Percentiles rank a stretch among this genome's conserved stretches.
These are phyloP conservation scores for Nemania sp. DNA, from an alignment of 2,329 filamentous ascomycete species.

Conservation along the genomic window DNA sequence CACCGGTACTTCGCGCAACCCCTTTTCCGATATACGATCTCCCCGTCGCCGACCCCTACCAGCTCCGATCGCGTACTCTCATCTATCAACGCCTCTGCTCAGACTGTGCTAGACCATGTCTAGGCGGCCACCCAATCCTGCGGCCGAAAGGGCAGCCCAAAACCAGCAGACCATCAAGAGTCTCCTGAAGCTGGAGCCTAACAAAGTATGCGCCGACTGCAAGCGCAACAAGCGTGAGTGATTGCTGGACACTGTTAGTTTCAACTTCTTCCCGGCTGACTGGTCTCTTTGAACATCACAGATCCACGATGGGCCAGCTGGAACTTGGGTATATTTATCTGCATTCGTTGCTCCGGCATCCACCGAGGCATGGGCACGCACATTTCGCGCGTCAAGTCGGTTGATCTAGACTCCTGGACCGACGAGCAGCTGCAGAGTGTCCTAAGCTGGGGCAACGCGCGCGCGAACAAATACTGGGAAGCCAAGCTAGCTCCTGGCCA, in stretches of 20 bases:
- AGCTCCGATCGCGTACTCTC: not conserved
- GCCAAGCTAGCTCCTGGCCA: conserved; percentile 89
- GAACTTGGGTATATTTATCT: conserved; percentile 97
- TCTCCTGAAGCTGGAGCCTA: conserved; percentile 88
- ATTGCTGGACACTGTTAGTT: too few species aligned
- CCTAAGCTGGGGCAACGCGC: conserved; percentile 90
- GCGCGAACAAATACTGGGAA: conserved; percentile 99
- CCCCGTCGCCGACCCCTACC: not conserved
- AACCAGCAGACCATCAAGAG: conserved; percentile 94
- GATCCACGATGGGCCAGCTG: conserved; percentile 99
- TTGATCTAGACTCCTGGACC: conserved; percentile 97
- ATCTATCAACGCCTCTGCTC: not conserved
- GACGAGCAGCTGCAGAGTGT: conserved; percentile 96
- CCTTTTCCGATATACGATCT: not conserved
- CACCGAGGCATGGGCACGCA: conserved; percentile 99
- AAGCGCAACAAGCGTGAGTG: conserved; percentile 94
- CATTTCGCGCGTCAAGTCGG: conserved; percentile 96
- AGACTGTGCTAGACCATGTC: conserved; percentile 62
- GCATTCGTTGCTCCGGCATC: conserved; percentile 97
- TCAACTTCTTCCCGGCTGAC: not conserved
- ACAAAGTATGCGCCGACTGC: conserved; percentile 98
- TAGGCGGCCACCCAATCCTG: conserved; percentile 74
- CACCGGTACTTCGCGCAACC: conserved; percentile 5
- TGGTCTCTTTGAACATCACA: conserved; percentile 41
- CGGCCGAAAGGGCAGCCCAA: conserved; percentile 85